A percentile compares a stretch with the other conserved stretches of the same genome.
These are phyloP conservation scores for Erythrophleum fordii DNA, from an alignment of 306 rosid species.

Conservation along the genomic window DNA sequence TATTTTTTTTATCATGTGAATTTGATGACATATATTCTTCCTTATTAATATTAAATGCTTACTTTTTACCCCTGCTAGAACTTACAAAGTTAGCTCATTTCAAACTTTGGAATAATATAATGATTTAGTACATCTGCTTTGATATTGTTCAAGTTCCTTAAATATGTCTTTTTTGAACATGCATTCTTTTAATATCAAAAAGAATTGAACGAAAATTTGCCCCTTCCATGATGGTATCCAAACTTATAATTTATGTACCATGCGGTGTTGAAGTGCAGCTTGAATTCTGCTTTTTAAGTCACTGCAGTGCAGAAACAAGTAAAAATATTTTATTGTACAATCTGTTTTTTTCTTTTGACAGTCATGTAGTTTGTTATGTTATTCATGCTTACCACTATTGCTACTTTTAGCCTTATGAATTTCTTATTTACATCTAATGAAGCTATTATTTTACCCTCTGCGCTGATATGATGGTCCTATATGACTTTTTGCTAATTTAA, in stretches of 20 bases:
- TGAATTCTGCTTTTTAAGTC: not conserved
- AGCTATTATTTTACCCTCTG: not conserved
- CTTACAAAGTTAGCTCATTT: not conserved
- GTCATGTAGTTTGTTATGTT: not conserved
- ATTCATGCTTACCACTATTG: not conserved
- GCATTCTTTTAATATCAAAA: not conserved
- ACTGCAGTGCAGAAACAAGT: not conserved
- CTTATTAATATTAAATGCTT: not conserved
- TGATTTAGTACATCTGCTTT: not conserved
- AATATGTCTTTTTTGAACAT: not conserved
- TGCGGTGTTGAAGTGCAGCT: not conserved
- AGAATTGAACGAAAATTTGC: not conserved
- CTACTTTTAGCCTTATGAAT: not conserved
- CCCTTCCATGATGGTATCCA: conserved; percentile 4
- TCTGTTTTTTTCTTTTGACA: not conserved
- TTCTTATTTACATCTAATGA: not conserved
- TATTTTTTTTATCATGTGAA: not conserved
- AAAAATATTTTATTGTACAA: not conserved
- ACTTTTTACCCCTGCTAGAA: not conserved
- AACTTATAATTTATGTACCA: too few relatives aligned
- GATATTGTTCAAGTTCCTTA: conserved; percentile 14
- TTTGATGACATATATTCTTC: not conserved
- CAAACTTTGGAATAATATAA: not conserved
- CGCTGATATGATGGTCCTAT: not conserved
- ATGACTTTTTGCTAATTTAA: not conserved